Evolutionary conservation across 345 rosid species (phyloP).

Genomic region (Brassica cretica): DNA sequence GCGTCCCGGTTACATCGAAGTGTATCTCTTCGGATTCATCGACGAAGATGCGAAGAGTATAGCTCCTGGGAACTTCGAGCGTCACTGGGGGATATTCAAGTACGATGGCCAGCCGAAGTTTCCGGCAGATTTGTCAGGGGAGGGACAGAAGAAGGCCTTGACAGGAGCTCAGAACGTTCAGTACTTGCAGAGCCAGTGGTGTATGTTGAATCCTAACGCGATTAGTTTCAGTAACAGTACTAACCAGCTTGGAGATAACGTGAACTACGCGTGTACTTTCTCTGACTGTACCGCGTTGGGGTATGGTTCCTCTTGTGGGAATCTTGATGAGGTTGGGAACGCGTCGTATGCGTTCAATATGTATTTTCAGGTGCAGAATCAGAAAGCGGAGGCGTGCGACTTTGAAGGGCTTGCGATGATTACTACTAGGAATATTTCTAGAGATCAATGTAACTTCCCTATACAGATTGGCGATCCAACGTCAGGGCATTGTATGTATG

Average conservation of each 20-base stretch:
- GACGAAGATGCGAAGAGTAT: conserved; percentile 89
- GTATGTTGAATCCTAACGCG: conserved; percentile 67
- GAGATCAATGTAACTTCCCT: conserved; percentile 61
- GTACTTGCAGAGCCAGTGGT: conserved; percentile 72
- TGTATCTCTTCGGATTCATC: conserved; percentile 70
- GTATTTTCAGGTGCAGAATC: conserved; percentile 69
- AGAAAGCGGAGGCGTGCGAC: conserved; percentile 60
- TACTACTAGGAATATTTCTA: conserved; percentile 57
- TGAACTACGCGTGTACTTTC: conserved; percentile 66
- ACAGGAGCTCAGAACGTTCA: conserved; percentile 57
- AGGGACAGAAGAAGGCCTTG: conserved; percentile 56
- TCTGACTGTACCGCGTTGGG: conserved; percentile 68
- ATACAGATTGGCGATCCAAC: conserved; percentile 53
- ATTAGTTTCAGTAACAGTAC: conserved; percentile 51
- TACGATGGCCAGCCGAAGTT: conserved; percentile 89
- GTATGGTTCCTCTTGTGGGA: conserved; percentile 65
- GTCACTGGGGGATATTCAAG: conserved; percentile 86
- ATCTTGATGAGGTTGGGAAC: conserved; percentile 57
- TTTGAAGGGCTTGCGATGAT: conserved; percentile 60
- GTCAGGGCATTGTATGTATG: conserved; percentile 28
- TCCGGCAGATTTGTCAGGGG: conserved; percentile 61
- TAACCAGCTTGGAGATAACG: conserved; percentile 55
- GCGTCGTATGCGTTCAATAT: conserved; percentile 74
- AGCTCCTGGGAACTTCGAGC: conserved; percentile 87
- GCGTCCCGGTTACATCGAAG: conserved; percentile 59